A percentile compares a stretch with the other conserved stretches of the same genome.
Conservation (phyloP, 2,329 filamentous ascomycete species). For the Alternaria hordeiaustralica region DNA sequence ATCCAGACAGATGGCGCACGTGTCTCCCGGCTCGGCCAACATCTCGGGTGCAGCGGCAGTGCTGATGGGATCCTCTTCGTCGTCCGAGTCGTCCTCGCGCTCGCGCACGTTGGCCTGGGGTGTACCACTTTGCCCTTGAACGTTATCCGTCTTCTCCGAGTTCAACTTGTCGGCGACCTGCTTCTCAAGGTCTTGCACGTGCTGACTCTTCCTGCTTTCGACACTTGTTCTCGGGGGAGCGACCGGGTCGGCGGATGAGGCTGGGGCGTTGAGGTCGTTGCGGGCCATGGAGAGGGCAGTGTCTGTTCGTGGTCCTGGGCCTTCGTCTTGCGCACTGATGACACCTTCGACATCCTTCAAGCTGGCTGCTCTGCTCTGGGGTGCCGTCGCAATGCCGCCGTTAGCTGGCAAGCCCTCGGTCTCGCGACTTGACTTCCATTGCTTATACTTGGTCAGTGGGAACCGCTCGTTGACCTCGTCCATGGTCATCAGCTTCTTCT, state of each 20-base stretch:
- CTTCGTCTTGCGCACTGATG: constrained; percentile 38
- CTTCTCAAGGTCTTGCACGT: constrained; percentile 32
- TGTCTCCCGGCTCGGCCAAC: constrained; percentile 82
- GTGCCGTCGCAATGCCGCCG: constrained; percentile 76
- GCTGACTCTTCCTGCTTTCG: constrained; percentile 20
- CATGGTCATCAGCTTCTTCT: constrained; percentile 99
- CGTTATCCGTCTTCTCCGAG: constrained; percentile 34
- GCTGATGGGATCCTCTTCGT: constrained; percentile 81
- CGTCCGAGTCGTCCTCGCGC: constrained; percentile 63
- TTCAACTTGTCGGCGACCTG: constrained; percentile 16
- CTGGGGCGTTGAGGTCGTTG: constrained; percentile 56
- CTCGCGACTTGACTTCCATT: constrained; percentile 84
- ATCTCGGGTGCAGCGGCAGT: constrained; percentile 82
- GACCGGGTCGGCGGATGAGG: constrained; percentile 25
- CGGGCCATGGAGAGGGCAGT: constrained; percentile 52
- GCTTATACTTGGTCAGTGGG: constrained; percentile 94
- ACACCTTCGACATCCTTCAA: constrained; percentile 68
- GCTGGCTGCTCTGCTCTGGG: constrained; percentile 75
- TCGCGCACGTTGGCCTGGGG: constrained; percentile 31
- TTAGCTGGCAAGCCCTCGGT: constrained; percentile 81
- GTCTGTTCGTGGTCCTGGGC: constrained; percentile 41
- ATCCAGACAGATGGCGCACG: constrained; percentile 96
- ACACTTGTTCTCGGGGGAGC: constrained; percentile 35
- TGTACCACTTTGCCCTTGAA: constrained; percentile 27
- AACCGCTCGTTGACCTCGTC: constrained; percentile 99